A percentile compares a stretch with the other conserved stretches of the same genome.
phyloP scores from a whole-genome alignment of 352 stramenopile species.

The Thraustochytrium sp. region DNA sequence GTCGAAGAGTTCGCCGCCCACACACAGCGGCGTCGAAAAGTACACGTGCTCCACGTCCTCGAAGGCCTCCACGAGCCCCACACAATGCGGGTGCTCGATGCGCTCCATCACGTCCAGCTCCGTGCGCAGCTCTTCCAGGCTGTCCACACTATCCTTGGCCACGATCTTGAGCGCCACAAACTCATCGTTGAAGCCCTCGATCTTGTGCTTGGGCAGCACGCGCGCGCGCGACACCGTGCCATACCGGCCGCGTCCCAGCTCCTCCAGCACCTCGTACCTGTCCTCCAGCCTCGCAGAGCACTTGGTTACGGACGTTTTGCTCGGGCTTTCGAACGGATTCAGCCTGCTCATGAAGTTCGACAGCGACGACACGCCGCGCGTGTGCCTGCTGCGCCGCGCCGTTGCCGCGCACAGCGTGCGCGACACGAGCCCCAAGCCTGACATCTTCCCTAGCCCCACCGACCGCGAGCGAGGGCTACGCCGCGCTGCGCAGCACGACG shows the following conservation, averaged over 20 bases:
- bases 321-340: background rate
- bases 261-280: conserved; percentile 5
- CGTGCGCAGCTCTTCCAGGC: background rate
- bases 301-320: background rate
- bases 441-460: no score
- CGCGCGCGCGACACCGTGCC: background rate
- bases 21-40: background rate
- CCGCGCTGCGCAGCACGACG: no score
- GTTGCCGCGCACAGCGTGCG: no score
- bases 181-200: background rate
- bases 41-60: conserved; percentile 18
- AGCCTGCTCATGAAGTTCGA: background rate
- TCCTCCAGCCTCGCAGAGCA: background rate
- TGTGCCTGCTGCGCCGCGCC: no score
- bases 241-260: background rate
- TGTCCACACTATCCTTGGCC: background rate
- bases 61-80: background rate
- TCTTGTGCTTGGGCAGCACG: background rate
- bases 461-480: no score
- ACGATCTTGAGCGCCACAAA: background rate
- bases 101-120: conserved; percentile 1
- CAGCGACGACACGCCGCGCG: no score
- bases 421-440: no score
- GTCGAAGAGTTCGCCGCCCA: conserved; percentile 74
- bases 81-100: conserved; percentile 1